Percentiles rank a stretch among this genome's conserved stretches.
These are phyloP conservation scores for Antarctomyces pellizariae DNA, from an alignment of 495 filamentous ascomycete species.

Conservation along the genomic window DNA sequence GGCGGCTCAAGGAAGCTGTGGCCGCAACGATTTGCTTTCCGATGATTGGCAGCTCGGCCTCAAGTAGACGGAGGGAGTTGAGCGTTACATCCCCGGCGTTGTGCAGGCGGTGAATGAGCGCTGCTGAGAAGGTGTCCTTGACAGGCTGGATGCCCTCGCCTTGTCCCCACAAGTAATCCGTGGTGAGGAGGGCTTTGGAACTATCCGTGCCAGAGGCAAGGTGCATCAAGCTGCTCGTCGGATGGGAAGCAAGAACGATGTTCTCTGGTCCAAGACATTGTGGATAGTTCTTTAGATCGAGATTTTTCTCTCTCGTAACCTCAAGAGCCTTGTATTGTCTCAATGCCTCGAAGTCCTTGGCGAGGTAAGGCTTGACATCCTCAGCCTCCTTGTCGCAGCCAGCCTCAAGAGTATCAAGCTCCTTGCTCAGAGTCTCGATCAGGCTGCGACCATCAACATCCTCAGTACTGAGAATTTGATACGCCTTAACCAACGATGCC, in stretches of 20 bases:
- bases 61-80: conserved; percentile 36
- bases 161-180: conserved; percentile 20
- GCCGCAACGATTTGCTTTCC: conserved; percentile 26
- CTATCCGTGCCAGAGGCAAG: conserved; percentile 16
- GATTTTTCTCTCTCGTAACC: conserved; percentile 7
- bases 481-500: conserved; percentile 26
- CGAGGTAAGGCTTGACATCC: conserved; percentile 28
- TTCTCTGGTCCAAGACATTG: too few species aligned
- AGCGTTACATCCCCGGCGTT: conserved; percentile 28
- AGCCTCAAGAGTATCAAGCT: conserved; percentile 30
- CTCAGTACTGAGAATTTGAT: conserved; percentile 21
- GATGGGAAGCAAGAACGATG: conserved; percentile 21
- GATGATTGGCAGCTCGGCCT: conserved; percentile 38
- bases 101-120: conserved; percentile 30
- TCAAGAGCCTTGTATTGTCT: conserved; percentile 34
- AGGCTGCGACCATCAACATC: conserved; percentile 20
- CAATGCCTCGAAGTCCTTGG: conserved; percentile 38
- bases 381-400: conserved; percentile 18
- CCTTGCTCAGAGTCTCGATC: conserved; percentile 26
- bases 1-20: conserved; percentile 8
- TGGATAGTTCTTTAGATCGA: too few species aligned
- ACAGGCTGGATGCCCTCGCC: conserved; percentile 19
- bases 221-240: conserved; percentile 22
- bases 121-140: conserved; percentile 27
- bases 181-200: conserved; percentile 16